phyloP scores from a whole-genome alignment of 139 green algal genomes.

The Coelastrella sp. region DNA sequence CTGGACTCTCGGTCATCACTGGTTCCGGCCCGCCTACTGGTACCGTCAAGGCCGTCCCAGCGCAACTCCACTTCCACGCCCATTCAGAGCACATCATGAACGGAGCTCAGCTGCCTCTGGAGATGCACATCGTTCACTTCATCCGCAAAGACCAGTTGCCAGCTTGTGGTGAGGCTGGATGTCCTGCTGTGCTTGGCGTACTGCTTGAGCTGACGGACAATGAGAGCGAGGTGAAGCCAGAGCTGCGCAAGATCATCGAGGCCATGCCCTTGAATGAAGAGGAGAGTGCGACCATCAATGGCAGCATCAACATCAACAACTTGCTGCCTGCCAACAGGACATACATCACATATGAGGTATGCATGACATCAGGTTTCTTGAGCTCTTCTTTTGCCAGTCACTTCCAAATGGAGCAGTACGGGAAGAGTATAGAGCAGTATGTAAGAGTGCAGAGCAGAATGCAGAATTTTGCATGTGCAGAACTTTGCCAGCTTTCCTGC shows the following conservation, averaged over 20 bases:
- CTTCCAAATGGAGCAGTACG: neutral
- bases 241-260: constrained; percentile 12
- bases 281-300: neutral
- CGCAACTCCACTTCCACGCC: constrained; percentile 50
- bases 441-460: too few species aligned
- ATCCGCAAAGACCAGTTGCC: constrained; percentile 36
- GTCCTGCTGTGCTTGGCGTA: constrained; percentile 42
- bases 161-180: constrained; percentile 29
- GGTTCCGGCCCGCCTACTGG: neutral
- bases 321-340: constrained; percentile 9
- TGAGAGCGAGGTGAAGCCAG: neutral
- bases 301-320: neutral
- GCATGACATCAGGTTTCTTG: constrained; percentile 5
- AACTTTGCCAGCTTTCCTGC: too few species aligned
- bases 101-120: constrained; percentile 12
- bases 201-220: constrained; percentile 34
- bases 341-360: constrained; percentile 29
- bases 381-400: neutral
- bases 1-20: neutral
- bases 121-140: constrained; percentile 48
- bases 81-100: constrained; percentile 44
- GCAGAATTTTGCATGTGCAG: too few species aligned
- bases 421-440: too few species aligned
- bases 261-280: neutral
- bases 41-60: neutral